These are phyloP conservation scores for Citrus australasica DNA, from an alignment of 345 rosid species.

Conservation along the genomic window DNA sequence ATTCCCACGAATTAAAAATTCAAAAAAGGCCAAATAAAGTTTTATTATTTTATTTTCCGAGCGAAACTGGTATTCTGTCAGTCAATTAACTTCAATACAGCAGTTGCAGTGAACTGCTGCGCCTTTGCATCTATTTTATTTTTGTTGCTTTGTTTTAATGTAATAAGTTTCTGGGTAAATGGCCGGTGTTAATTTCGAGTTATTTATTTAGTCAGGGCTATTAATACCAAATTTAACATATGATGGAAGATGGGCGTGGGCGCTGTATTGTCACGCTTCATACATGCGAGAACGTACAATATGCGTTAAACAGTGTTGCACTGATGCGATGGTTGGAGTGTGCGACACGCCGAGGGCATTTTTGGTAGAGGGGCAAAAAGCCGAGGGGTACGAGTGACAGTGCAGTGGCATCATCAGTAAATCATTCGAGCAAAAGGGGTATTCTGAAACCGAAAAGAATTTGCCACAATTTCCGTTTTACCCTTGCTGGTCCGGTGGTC, in stretches of 20 bases:
- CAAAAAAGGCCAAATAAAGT: neutral
- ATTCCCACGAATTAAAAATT: neutral
- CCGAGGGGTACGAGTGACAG: neutral
- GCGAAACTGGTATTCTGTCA: neutral
- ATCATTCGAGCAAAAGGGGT: constrained; percentile 16
- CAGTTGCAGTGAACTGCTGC: neutral
- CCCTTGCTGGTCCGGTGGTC: constrained; percentile 15
- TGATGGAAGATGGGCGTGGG: neutral
- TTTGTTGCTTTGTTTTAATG: too few relatives aligned
- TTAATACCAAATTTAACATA: neutral
- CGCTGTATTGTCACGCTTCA: neutral
- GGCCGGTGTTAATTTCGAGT: neutral
- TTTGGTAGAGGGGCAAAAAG: neutral
- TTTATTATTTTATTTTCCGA: neutral
- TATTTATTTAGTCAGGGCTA: neutral
- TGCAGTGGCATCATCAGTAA: constrained; percentile 33
- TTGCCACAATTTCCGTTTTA: constrained; percentile 21
- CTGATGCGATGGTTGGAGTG: neutral
- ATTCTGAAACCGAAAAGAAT: neutral
- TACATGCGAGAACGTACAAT: neutral
- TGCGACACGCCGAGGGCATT: constrained; percentile 19
- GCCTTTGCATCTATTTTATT: neutral
- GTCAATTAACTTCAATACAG: neutral
- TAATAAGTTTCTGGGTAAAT: too few relatives aligned
- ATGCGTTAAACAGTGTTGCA: neutral